Percentiles rank a stretch among this genome's conserved stretches.
Evolutionary conservation across 495 filamentous ascomycete species (phyloP).

Genomic region (Aspergillus affinis): DNA sequence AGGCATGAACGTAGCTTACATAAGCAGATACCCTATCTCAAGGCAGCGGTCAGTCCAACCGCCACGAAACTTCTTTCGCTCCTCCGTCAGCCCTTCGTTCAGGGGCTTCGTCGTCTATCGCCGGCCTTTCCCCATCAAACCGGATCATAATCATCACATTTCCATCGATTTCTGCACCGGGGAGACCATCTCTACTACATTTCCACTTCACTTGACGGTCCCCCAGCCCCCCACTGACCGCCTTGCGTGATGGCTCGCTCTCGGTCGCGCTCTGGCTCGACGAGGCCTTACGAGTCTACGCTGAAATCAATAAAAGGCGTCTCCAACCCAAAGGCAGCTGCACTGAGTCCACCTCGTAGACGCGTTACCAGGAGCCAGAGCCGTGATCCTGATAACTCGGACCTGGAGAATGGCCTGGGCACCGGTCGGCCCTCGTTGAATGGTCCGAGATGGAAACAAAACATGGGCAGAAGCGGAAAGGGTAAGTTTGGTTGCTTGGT

Average conservation of each 20-base stretch:
- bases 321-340: not conserved
- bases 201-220: not conserved
- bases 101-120: not conserved
- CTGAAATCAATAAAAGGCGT: not conserved
- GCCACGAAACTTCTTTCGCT: not conserved
- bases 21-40: constrained; percentile 1
- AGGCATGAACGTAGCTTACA: not conserved
- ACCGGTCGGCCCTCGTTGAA: constrained; percentile 2
- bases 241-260: constrained; percentile 6
- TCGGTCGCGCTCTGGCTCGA: not conserved
- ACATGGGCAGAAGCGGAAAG: not conserved
- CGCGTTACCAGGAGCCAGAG: constrained; percentile 29
- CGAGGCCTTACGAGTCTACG: not conserved
- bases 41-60: constrained; percentile 2
- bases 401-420: not conserved
- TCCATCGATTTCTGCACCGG: not conserved
- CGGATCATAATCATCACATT: not conserved
- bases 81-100: not conserved
- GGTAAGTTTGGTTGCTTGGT: not conserved
- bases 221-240: constrained; percentile 4
- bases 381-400: constrained; percentile 18
- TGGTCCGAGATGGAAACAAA: not conserved
- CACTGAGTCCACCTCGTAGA: constrained; percentile 13
- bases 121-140: not conserved
- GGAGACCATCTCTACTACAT: not conserved